phyloP scores from a whole-genome alignment of 352 stramenopile species.

The Globisporangium paroecandrum region DNA sequence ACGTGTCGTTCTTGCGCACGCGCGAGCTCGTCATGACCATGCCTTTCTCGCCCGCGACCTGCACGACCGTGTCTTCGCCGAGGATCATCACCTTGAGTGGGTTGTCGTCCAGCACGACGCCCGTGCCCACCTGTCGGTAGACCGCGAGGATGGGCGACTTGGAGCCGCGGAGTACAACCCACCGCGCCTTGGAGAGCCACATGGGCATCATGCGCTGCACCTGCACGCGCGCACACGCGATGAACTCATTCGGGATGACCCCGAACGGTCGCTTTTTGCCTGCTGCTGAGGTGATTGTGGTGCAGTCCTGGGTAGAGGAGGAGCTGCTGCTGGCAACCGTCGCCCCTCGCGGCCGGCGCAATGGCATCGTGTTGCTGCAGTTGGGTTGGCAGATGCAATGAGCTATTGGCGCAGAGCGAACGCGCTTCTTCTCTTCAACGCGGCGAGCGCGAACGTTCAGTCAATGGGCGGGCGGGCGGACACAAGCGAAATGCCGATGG shows the following conservation, averaged over 20 bases:
- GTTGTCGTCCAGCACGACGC: slow-evolving; percentile 31
- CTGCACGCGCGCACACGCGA: slow-evolving; percentile 43
- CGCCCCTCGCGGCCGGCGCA: neutral
- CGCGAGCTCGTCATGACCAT: slow-evolving; percentile 52
- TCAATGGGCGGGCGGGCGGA: neutral
- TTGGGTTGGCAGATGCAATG: neutral
- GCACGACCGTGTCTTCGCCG: slow-evolving; percentile 42
- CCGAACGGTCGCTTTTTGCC: slow-evolving; percentile 19
- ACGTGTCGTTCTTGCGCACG: slow-evolving; percentile 51
- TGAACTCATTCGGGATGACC: slow-evolving; percentile 50
- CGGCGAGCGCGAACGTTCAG: neutral
- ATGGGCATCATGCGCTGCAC: slow-evolving; percentile 45
- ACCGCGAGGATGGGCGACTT: slow-evolving; percentile 58
- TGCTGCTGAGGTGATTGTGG: neutral
- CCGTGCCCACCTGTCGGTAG: slow-evolving; percentile 29
- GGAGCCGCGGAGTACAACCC: slow-evolving; percentile 57
- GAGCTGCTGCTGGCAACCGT: neutral
- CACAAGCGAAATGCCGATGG: neutral
- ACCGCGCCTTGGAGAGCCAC: slow-evolving; percentile 51
- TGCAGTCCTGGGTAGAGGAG: neutral
- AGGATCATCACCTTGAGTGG: slow-evolving; percentile 55
- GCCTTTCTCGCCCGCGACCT: slow-evolving; percentile 36
- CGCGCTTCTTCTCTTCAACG: neutral
- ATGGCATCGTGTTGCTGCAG: neutral
- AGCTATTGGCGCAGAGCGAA: neutral